A percentile compares a stretch with the other conserved stretches of the same genome.
Evolutionary conservation across 1,284 basidiomycete genomes (phyloP).

Genomic region (Marasmius tenuissimus): DNA sequence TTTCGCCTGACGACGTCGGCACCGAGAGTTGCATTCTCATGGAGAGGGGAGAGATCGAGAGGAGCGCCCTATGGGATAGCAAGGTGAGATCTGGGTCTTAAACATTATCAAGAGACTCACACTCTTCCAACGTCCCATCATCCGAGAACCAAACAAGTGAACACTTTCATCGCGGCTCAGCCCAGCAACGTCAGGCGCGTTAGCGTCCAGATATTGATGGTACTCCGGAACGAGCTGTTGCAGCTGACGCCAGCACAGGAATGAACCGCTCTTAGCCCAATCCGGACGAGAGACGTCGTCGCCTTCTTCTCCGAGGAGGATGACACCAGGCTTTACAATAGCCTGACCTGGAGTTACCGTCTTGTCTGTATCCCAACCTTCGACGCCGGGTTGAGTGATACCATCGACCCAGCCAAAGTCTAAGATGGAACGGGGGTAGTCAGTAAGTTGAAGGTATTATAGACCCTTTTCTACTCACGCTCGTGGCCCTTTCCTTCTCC

Average conservation of each 20-base stretch:
- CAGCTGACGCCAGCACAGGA: conserved; percentile 25
- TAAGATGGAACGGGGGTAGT: neutral
- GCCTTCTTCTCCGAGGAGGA: conserved; percentile 24
- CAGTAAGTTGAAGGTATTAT: neutral
- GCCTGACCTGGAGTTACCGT: neutral
- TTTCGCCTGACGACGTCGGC: conserved; percentile 32
- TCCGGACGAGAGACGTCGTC: conserved; percentile 17
- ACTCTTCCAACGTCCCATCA: conserved; percentile 33
- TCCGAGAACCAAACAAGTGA: conserved; percentile 26
- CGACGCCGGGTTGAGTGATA: neutral
- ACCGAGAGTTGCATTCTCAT: conserved; percentile 31
- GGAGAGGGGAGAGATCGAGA: conserved; percentile 15
- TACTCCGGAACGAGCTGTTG: conserved; percentile 21
- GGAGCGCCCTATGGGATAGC: no score
- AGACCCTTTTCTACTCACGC: neutral
- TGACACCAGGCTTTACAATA: conserved; percentile 15
- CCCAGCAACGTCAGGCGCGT: conserved; percentile 15
- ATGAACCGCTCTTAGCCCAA: conserved; percentile 25
- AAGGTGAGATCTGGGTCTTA: no score
- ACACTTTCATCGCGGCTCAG: conserved; percentile 18
- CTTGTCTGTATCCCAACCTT: neutral
- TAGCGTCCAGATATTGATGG: conserved; percentile 24
- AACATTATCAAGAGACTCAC: neutral
- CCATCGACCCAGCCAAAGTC: neutral
- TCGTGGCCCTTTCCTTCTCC: neutral